These are phyloP conservation scores for Helicostylum pulchrum DNA, from an alignment of 192 early-diverging fungal genomes.

Conservation along the genomic window DNA sequence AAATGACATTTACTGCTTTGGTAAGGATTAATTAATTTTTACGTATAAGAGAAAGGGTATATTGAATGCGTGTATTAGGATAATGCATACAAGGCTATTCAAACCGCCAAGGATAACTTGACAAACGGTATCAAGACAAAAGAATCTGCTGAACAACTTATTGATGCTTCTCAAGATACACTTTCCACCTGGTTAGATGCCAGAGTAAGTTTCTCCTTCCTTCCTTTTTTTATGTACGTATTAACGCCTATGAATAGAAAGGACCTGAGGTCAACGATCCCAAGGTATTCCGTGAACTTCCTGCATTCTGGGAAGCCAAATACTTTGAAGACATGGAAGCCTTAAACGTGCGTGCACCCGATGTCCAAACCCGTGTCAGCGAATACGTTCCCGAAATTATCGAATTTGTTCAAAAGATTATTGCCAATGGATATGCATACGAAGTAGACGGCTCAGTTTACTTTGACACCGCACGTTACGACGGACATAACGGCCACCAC, in stretches of 20 bases:
- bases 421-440: slow-evolving; percentile 94
- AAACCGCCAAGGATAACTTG: slow-evolving; percentile 43
- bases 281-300: slow-evolving; percentile 86
- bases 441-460: slow-evolving; percentile 89
- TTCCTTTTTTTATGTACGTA: slow-evolving; percentile 2
- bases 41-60: not conserved
- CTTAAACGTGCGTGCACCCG: slow-evolving; percentile 80
- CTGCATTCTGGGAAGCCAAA: slow-evolving; percentile 91
- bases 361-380: slow-evolving; percentile 89
- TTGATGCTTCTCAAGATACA: slow-evolving; percentile 51
- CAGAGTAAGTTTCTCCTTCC: slow-evolving; percentile 33
- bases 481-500: slow-evolving; percentile 75
- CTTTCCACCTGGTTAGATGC: slow-evolving; percentile 51
- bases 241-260: slow-evolving; percentile 31
- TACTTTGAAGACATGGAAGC: slow-evolving; percentile 93
- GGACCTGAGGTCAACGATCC: slow-evolving; percentile 78
- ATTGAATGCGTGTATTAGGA: slow-evolving; percentile 22
- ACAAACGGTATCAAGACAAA: slow-evolving; percentile 40
- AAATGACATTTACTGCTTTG: slow-evolving; percentile 71
- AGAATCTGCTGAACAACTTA: slow-evolving; percentile 42
- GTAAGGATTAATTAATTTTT: slow-evolving; percentile 38
- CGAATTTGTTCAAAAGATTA: slow-evolving; percentile 85
- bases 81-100: slow-evolving; percentile 37
- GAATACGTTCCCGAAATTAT: slow-evolving; percentile 97
- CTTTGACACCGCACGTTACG: slow-evolving; percentile 87